A percentile compares a stretch with the other conserved stretches of the same genome.
Evolutionary conservation across 2,329 filamentous ascomycete genomes (phyloP).

Genomic region (Diaporthe sp.): DNA sequence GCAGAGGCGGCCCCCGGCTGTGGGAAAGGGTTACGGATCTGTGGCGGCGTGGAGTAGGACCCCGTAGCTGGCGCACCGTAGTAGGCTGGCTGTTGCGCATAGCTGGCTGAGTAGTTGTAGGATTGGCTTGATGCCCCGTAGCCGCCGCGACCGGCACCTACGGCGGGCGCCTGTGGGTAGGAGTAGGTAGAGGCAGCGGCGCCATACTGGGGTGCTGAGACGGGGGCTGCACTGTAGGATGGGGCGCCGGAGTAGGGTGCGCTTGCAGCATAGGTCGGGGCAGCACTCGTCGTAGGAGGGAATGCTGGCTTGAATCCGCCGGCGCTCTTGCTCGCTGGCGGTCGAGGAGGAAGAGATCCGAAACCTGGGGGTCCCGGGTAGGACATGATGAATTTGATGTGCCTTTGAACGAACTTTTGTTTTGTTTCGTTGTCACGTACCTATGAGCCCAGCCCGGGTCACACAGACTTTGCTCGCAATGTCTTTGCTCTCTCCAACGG

Average conservation of each 20-base stretch:
- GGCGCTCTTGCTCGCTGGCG: constrained; percentile 70
- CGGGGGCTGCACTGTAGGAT: constrained; percentile 53
- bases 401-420: constrained; percentile 47
- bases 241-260: constrained; percentile 53
- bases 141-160: constrained; percentile 48
- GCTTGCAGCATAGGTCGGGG: constrained; percentile 45
- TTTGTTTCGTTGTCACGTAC: constrained; percentile 60
- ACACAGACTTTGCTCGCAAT: constrained; percentile 39
- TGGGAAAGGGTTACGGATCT: constrained; percentile 87
- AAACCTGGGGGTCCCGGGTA: constrained; percentile 89
- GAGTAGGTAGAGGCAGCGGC: constrained; percentile 48
- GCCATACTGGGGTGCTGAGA: constrained; percentile 60
- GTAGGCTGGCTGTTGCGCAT: constrained; percentile 55
- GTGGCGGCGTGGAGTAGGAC: constrained; percentile 69
- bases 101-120: constrained; percentile 46
- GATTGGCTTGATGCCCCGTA: constrained; percentile 48
- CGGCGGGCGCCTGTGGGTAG: constrained; percentile 52
- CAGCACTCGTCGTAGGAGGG: constrained; percentile 54
- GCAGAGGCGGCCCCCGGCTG: constrained; percentile 64
- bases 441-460: constrained; percentile 59
- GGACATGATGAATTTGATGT: constrained; percentile 80
- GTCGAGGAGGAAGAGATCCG: constrained; percentile 82
- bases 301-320: constrained; percentile 68
- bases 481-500: background rate
- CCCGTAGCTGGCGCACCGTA: constrained; percentile 57